Evolutionary conservation across 345 rosid species (phyloP), one percentile per base, ranked within the genome.

Genomic region (Theobroma cacao): DNA sequence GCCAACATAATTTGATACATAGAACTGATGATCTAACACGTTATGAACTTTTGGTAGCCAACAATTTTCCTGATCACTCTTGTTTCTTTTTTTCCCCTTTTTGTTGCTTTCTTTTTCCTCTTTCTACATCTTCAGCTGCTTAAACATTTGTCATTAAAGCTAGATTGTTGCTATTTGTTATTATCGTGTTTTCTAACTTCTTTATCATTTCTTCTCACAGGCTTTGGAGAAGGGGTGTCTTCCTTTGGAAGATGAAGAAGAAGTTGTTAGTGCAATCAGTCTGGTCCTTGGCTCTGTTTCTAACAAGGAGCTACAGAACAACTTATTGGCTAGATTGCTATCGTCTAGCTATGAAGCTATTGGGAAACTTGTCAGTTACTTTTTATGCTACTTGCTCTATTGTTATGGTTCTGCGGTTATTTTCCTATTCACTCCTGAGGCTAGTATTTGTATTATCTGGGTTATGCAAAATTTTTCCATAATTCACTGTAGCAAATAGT

Each of bases 211-310:
- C 59, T 22, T 45, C 38, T 74, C 61, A 22, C 87, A 91, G 93
- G 88, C 90, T 71, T 84, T 95, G 88, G 97, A 91, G 80, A 91
- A 89, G 85, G 87, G 85, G 77, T 86, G 84, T 80, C 83, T 93
- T 85, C 88, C 97, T 78, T 84, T 91, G 84, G 96, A 93, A 86
- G 98, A 90, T 77, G 99, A 93, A 85, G 98, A 90, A 84, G 99
- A 93, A 88, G 91, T 93, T 77, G 87, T 90, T 69, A 85, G 88
- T 63, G 98, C 98, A 22, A 88, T 93, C 77, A 92, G 87, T 83
- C 80, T 85, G 79, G 85, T 92, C 81, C 89, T 93, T 79, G 89
- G 92, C 47, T 86, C 93, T 67, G 79, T 93, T 77, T 70, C 89
- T 52, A 90, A 88, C 80, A 88, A 86, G 78, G 99, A 95, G 85